Base-by-base conservation (phyloP, 352 stramenopile genomes). In the Globisporangium apiculatum region DNA sequence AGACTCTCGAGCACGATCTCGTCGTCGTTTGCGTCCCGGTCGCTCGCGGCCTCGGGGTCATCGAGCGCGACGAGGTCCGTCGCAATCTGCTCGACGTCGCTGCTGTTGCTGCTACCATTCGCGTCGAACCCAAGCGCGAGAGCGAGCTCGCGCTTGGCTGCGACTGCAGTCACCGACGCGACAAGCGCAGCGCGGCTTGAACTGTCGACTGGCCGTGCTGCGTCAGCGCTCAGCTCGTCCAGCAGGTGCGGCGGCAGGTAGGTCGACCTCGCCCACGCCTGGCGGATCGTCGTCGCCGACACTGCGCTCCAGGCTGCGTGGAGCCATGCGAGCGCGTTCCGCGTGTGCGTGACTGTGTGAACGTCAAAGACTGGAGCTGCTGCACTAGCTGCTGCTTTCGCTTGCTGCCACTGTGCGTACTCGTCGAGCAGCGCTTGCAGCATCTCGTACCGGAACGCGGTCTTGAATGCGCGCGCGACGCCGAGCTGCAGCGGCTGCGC, bases 1-100 rank as follows among this genome's bases (percentile, higher is more conserved):
- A 86, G 62, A 53, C 75, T 86, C 55, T 83, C 75, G 18, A 86
- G 64, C 37, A 86, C 73, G 35, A 86, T 86, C 53, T 83, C 75
- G 49, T 86, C 76, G 51, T 86, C 75, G 55, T 82, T 61, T 31
- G 80, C 43, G 17, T 57, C 57, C 31, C 51, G 49, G 6, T 10
- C 4, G 15, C 60, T 60, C 18, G 62, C 64, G 0, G 51, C 18
- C 31, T 86, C 73, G 1, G 59, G 54, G 48, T 73, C 69, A 55
- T 86, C 75, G 31, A 86, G 75, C 31, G 66, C 64, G 37, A 77
- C 53, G 24, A 81, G 53, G 48, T 86, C 71, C 15, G 64, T 42
- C 55, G 64, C 75, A 14, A 78, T 67, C 10, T 70, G 68, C 7
- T 64, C 58, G 14, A 55, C 24, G 24, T 31, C 24, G 24, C 24